Evolutionary conservation across 768 basidiomycete species (phyloP).

Genomic region (Astraeus odoratus): DNA sequence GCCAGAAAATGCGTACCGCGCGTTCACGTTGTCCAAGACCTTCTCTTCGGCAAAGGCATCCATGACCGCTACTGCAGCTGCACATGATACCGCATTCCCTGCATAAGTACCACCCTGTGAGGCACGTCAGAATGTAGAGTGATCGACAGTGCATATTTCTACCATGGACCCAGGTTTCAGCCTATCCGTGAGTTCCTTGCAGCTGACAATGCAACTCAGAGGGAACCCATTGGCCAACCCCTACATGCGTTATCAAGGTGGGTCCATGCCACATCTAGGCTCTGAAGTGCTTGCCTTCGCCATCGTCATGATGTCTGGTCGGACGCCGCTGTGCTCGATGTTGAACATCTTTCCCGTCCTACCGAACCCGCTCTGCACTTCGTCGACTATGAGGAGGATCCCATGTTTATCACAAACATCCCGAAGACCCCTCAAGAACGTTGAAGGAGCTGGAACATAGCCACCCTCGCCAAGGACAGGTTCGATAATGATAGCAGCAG

Average conservation of each 20-base stretch:
- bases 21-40: conserved; percentile 73
- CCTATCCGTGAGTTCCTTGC: conserved; percentile 75
- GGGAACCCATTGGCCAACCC: conserved; percentile 93
- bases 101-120: conserved; percentile 81
- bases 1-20: conserved; percentile 40
- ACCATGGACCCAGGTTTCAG: conserved; percentile 79
- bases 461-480: conserved; percentile 95
- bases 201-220: conserved; percentile 75
- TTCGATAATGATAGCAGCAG: conserved; percentile 91
- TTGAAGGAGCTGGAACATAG: conserved; percentile 80
- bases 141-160: conserved; percentile 4
- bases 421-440: conserved; percentile 75
- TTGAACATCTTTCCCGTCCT: conserved; percentile 79
- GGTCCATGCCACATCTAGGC: neutral
- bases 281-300: conserved; percentile 62
- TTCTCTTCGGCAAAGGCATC: conserved; percentile 75
- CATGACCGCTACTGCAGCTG: conserved; percentile 78
- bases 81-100: conserved; percentile 88
- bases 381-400: conserved; percentile 79
- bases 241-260: conserved; percentile 23
- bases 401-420: conserved; percentile 81
- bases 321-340: conserved; percentile 78
- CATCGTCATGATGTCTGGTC: conserved; percentile 82
- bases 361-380: conserved; percentile 88
- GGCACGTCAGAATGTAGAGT: conserved; percentile 5